These are phyloP conservation scores for Pelargonium cotyledonis DNA, from an alignment of 441 rosid genomes.

Conservation along the genomic window DNA sequence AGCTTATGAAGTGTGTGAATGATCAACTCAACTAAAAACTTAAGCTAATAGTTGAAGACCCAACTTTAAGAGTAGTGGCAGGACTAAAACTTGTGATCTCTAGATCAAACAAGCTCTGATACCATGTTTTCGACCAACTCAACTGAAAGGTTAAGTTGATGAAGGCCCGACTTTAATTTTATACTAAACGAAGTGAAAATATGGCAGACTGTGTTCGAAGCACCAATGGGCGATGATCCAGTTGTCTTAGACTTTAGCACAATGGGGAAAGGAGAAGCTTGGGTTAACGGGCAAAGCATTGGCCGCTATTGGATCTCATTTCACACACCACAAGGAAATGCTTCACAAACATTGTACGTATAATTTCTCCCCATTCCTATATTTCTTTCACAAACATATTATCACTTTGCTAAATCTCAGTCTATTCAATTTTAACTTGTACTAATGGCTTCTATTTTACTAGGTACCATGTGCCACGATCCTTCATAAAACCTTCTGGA, in stretches of 20 bases:
- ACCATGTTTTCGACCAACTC: no score
- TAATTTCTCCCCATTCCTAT: not conserved
- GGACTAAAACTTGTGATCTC: no score
- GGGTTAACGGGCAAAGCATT: slow-evolving; percentile 63
- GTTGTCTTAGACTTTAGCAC: slow-evolving; percentile 40
- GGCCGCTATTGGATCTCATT: slow-evolving; percentile 73
- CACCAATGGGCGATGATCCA: slow-evolving; percentile 38
- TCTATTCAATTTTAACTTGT: not conserved
- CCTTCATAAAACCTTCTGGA: slow-evolving; percentile 35
- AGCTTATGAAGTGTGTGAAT: no score
- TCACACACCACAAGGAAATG: slow-evolving; percentile 38
- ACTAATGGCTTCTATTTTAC: not conserved
- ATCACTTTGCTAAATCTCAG: no score
- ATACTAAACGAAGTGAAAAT: not conserved
- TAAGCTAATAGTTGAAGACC: no score
- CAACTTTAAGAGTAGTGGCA: no score
- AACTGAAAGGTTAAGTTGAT: no score
- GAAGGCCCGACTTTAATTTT: no score
- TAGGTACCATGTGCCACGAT: slow-evolving; percentile 69
- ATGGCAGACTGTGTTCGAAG: slow-evolving; percentile 42
- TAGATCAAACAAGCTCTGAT: no score
- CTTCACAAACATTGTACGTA: slow-evolving; percentile 54
- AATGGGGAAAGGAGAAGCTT: slow-evolving; percentile 67
- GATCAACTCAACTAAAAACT: no score
- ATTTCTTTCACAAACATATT: not conserved